Conservation (phyloP, 2,329 filamentous ascomycete species). For the Talaromyces atroroseus region DNA sequence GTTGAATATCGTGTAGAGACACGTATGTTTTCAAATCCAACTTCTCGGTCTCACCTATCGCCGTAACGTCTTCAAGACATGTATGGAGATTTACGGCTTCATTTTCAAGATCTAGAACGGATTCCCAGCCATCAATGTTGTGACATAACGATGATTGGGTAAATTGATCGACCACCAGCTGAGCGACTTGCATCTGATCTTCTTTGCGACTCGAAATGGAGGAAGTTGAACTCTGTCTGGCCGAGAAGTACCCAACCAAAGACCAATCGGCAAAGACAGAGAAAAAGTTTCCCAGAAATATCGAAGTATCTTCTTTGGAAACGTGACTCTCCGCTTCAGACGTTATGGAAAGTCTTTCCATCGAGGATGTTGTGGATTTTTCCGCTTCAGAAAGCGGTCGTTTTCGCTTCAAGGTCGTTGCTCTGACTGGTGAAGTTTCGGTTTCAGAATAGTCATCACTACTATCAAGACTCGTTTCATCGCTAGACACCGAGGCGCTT, state of each 20-base stretch:
- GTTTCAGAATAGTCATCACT: slow-evolving; percentile 18
- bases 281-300: slow-evolving; percentile 35
- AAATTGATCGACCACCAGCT: slow-evolving; percentile 39
- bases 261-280: slow-evolving; percentile 37
- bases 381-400: slow-evolving; percentile 29
- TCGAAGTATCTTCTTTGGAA: slow-evolving; percentile 26
- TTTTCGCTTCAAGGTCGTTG: slow-evolving; percentile 29
- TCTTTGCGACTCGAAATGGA: slow-evolving; percentile 32
- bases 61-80: slow-evolving; percentile 24
- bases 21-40: slow-evolving; percentile 34
- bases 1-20: slow-evolving; percentile 26
- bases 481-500: slow-evolving; percentile 26
- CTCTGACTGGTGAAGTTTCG: slow-evolving; percentile 17
- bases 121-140: slow-evolving; percentile 23
- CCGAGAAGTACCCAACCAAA: slow-evolving; percentile 35
- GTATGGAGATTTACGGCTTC: slow-evolving; percentile 21
- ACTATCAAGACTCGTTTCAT: slow-evolving; percentile 19
- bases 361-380: slow-evolving; percentile 24
- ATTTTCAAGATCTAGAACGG: slow-evolving; percentile 25
- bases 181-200: slow-evolving; percentile 34
- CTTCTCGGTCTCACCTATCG: slow-evolving; percentile 26
- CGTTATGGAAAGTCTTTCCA: slow-evolving; percentile 21
- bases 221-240: slow-evolving; percentile 25
- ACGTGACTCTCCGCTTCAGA: slow-evolving; percentile 18
- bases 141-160: slow-evolving; percentile 41